A percentile compares a stretch with the other conserved stretches of the same genome.
Conservation (phyloP, 768 basidiomycete genomes). For the Kwoniella shandongensis region DNA sequence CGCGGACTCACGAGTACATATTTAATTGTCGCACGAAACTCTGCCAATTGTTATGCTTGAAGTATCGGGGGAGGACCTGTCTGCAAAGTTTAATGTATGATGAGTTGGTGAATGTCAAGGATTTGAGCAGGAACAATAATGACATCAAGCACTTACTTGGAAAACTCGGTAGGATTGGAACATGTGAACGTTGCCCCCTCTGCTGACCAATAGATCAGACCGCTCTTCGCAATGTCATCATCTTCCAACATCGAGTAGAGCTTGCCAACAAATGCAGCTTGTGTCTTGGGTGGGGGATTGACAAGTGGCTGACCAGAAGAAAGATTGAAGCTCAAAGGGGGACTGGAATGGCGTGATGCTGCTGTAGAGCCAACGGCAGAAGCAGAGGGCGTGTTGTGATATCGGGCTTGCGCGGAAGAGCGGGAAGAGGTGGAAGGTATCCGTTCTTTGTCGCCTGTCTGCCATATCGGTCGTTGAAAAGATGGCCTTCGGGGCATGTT, state of each 20-base stretch:
- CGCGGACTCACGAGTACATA: constrained; percentile 87
- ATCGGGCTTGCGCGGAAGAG: constrained; percentile 5
- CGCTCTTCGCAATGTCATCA: constrained; percentile 42
- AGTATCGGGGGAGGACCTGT: constrained; percentile 77
- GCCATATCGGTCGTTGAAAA: constrained; percentile 12
- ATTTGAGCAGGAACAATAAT: no score
- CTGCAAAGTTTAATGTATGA: constrained; percentile 19
- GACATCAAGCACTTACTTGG: constrained; percentile 43
- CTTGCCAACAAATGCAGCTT: constrained; percentile 53
- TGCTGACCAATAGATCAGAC: constrained; percentile 48
- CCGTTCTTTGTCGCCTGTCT: background rate
- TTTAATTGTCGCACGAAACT: constrained; percentile 91
- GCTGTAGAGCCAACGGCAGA: constrained; percentile 12
- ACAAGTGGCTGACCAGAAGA: constrained; percentile 42
- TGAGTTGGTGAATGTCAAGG: background rate
- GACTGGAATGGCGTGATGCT: constrained; percentile 17
- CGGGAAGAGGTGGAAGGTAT: constrained; percentile 6
- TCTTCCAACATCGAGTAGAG: constrained; percentile 53
- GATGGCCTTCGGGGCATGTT: constrained; percentile 6
- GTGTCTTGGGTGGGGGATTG: constrained; percentile 46
- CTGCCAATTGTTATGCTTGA: constrained; percentile 95
- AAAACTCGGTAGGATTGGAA: constrained; percentile 51
- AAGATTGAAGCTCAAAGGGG: constrained; percentile 28
- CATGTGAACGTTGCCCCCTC: constrained; percentile 51
- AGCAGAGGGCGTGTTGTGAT: constrained; percentile 9